Evolutionary conservation across 306 rosid species (phyloP).

Genomic region (Hylodesmum podocarpum): DNA sequence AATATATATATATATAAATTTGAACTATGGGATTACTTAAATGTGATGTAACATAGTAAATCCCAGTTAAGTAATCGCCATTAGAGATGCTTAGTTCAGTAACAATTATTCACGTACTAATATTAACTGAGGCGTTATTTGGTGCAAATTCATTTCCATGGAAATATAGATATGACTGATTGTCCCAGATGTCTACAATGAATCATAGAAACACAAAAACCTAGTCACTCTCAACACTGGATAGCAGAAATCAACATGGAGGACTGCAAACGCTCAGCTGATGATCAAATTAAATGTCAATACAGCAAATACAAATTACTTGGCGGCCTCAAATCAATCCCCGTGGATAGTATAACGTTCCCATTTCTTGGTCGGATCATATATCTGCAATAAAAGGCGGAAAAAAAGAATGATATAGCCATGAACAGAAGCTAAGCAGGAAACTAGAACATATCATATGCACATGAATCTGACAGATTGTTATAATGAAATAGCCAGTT

Average conservation of each 20-base stretch:
- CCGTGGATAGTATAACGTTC: slow-evolving; percentile 77
- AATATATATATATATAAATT: no score
- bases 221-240: background rate
- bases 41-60: no score
- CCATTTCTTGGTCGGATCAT: slow-evolving; percentile 70
- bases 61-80: no score
- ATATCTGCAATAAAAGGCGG: slow-evolving; percentile 34
- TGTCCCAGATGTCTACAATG: background rate
- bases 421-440: background rate
- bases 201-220: slow-evolving; percentile 11
- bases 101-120: no score
- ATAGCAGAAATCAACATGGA: background rate
- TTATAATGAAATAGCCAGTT: background rate
- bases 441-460: background rate
- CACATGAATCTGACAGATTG: background rate
- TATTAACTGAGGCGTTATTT: no score
- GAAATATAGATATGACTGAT: background rate
- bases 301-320: slow-evolving; percentile 5
- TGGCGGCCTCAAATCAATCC: slow-evolving; percentile 41
- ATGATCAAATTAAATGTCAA: background rate
- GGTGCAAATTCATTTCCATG: no score
- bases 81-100: no score
- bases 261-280: background rate
- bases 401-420: background rate
- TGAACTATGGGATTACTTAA: no score